Percentiles rank a stretch among this genome's conserved stretches.
phyloP scores from a whole-genome alignment of 1,284 basidiomycete species.

The Ganoderma multipileum region DNA sequence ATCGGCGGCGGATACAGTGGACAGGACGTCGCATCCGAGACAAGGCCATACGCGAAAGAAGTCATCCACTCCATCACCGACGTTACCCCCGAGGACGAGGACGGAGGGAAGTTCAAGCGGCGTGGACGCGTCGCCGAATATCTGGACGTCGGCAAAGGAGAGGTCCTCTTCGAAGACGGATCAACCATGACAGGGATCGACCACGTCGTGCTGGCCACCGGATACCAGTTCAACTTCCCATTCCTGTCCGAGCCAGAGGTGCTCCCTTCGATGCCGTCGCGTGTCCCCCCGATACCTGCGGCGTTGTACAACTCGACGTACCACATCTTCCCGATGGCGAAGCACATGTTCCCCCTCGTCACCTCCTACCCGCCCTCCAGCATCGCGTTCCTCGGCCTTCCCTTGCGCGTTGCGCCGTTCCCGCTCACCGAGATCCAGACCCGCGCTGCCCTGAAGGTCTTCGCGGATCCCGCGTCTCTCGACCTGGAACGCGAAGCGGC shows the following conservation, averaged over 20 bases:
- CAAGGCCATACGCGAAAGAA: conserved; percentile 48
- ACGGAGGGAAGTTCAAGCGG: conserved; percentile 48
- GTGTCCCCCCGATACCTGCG: conserved; percentile 51
- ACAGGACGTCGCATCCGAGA: conserved; percentile 66
- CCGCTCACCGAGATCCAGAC: conserved; percentile 75
- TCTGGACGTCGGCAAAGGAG: conserved; percentile 48
- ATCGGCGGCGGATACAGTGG: conserved; percentile 78
- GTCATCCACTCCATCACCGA: conserved; percentile 65
- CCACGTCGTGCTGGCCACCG: conserved; percentile 75
- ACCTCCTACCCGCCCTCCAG: conserved; percentile 55
- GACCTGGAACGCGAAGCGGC: conserved; percentile 54
- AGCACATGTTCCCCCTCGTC: conserved; percentile 59
- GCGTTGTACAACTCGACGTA: conserved; percentile 67
- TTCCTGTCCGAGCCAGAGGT: conserved; percentile 57
- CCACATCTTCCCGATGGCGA: conserved; percentile 70
- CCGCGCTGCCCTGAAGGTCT: conserved; percentile 59
- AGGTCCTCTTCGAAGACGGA: conserved; percentile 67
- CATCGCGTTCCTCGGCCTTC: conserved; percentile 71
- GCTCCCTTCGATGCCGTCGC: conserved; percentile 43
- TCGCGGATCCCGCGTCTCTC: conserved; percentile 55
- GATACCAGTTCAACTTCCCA: conserved; percentile 68
- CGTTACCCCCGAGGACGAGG: conserved; percentile 37
- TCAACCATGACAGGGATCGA: conserved; percentile 61
- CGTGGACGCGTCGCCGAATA: conserved; percentile 52
- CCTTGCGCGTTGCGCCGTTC: conserved; percentile 62